These are phyloP conservation scores for Fusarium sp. DNA, from an alignment of 2,329 filamentous ascomycete species.

Conservation along the genomic window DNA sequence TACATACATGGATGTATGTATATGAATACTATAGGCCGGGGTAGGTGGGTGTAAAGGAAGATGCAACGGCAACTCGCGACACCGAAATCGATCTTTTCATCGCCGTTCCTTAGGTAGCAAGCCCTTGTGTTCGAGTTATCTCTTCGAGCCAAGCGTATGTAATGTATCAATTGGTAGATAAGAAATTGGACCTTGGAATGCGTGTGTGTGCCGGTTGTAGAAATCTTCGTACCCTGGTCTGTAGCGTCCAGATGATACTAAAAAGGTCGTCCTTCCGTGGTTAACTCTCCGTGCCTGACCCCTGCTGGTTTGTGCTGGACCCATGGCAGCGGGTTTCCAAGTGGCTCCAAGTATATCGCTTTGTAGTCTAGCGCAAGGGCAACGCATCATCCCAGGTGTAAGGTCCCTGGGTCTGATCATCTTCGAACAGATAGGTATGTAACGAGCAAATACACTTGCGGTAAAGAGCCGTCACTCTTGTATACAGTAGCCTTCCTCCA, in stretches of 20 bases:
- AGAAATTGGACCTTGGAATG: slow-evolving; percentile 25
- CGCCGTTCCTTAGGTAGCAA: background rate
- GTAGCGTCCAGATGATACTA: slow-evolving; percentile 36
- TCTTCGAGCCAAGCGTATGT: background rate
- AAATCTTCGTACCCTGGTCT: slow-evolving; percentile 29
- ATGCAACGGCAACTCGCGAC: slow-evolving; percentile 4
- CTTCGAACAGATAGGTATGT: slow-evolving; percentile 32
- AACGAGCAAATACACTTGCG: slow-evolving; percentile 13
- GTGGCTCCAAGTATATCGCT: slow-evolving; percentile 32
- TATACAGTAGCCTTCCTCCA: background rate
- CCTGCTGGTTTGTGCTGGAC: slow-evolving; percentile 34
- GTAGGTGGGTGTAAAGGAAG: slow-evolving; percentile 8
- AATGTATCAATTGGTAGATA: slow-evolving; percentile 17
- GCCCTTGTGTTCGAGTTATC: background rate
- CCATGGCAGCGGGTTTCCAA: slow-evolving; percentile 47
- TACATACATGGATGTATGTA: slow-evolving; percentile 9
- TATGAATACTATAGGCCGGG: background rate
- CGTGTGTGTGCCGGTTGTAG: slow-evolving; percentile 29
- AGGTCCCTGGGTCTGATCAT: slow-evolving; percentile 45
- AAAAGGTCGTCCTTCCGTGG: slow-evolving; percentile 38
- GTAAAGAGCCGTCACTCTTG: background rate
- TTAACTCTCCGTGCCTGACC: slow-evolving; percentile 23
- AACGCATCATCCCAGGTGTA: slow-evolving; percentile 30
- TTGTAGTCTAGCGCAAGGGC: slow-evolving; percentile 42
- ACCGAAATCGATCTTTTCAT: background rate